Conservation (phyloP, 2,329 filamentous ascomycete species). For the Colletotrichum incanum region DNA sequence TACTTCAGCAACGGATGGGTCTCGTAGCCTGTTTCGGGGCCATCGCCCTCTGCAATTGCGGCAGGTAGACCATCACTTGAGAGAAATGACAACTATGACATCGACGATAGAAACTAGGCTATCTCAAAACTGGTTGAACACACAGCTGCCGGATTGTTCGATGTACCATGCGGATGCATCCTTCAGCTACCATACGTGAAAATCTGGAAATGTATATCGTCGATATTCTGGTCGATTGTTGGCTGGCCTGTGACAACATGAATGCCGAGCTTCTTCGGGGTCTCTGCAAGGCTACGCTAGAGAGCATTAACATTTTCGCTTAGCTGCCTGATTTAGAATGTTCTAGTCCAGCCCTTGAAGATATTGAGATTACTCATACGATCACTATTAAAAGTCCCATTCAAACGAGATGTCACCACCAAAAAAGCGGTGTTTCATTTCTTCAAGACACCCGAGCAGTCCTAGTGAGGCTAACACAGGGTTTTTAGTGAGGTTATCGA, state of each 20-base stretch:
- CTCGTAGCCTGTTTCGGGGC: no score
- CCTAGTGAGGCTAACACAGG: no score
- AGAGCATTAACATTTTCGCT: conserved; percentile 31
- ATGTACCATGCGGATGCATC: conserved; percentile 52
- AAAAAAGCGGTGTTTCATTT: no score
- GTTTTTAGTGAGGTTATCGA: no score
- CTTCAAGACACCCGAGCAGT: no score
- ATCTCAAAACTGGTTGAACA: conserved; percentile 55
- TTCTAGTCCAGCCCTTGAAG: no score
- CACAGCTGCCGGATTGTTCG: conserved; percentile 52
- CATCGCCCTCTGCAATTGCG: no score
- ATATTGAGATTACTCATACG: no score
- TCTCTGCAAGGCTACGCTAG: conserved; percentile 17
- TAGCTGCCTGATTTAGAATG: background rate
- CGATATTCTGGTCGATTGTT: conserved; percentile 12
- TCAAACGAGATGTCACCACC: no score
- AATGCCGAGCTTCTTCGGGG: background rate
- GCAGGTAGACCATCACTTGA: conserved; percentile 42
- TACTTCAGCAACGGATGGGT: no score
- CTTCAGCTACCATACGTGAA: conserved; percentile 52
- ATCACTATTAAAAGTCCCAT: no score
- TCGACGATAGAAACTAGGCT: conserved; percentile 53
- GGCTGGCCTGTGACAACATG: conserved; percentile 1
- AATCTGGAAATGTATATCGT: conserved; percentile 45
- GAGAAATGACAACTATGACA: conserved; percentile 53